Conservation (phyloP, 2,329 filamentous ascomycete species). For the Capronia americana region DNA sequence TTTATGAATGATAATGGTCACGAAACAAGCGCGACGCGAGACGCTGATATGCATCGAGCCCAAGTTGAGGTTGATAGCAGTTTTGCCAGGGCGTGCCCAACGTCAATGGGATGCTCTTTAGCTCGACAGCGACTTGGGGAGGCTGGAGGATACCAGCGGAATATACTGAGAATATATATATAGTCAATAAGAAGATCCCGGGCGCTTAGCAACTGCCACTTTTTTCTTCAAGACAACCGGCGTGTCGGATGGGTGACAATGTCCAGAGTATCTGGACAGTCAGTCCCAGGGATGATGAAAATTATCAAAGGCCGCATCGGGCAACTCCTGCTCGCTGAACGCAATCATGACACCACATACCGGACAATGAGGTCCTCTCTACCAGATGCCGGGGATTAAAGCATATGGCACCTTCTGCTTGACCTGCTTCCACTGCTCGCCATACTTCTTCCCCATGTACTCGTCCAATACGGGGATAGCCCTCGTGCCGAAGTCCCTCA, state of each 20-base stretch:
- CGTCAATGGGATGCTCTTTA: neutral
- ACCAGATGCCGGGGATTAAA: conserved; percentile 48
- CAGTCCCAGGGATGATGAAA: neutral
- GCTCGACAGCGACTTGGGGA: neutral
- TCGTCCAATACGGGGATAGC: conserved; percentile 57
- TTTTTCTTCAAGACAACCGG: neutral
- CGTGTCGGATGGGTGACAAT: neutral
- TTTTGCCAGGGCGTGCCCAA: neutral
- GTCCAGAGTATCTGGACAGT: neutral
- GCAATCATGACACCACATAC: neutral
- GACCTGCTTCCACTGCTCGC: conserved; percentile 47
- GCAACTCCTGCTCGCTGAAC: conserved; percentile 3
- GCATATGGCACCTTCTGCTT: conserved; percentile 49
- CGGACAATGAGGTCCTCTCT: neutral
- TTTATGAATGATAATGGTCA: neutral
- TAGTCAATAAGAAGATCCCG: neutral
- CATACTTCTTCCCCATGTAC: conserved; percentile 51
- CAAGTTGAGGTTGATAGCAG: neutral
- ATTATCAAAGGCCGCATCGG: neutral
- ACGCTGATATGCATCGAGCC: neutral
- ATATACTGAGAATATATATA: neutral
- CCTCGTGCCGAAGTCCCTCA: conserved; percentile 54
- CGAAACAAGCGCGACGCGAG: neutral
- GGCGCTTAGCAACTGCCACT: neutral
- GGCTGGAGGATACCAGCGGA: neutral